Base-by-base conservation (phyloP, 257 asterid species). In the Jasminum sambac region DNA sequence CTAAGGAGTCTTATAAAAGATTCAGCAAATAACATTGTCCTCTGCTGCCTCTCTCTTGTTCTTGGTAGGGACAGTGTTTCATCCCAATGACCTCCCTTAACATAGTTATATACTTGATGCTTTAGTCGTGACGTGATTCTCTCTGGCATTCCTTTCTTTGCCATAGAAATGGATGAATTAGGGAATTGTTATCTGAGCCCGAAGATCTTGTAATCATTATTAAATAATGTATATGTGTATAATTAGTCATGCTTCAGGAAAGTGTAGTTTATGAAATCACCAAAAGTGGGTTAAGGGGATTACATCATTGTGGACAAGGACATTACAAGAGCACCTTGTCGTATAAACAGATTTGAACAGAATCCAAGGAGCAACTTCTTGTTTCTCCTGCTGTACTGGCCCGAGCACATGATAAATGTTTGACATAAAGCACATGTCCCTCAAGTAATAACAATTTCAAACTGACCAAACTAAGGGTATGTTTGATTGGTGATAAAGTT, bases 1-100 rank as follows among this genome's bases (percentile, higher is more conserved):
- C 36, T 21, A 19, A 55, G 36, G 14, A 7, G 3, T 13, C 23
- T 14, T 55, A 9, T 13, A 19, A 13, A 55, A 55, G 62, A 55
- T 23, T 55, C 62, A 55, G 62, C 34, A 55, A 55, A 55, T 55
- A 55, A 19, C 23, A 55, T 23, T 55, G 30, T 55, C 62, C 16
- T 3, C 62, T 55, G 62, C 62, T 55, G 62, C n/a, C 8, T 21
- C 7, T 55, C 62, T 55, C 14, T 21, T 14, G 3, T 55, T 55
- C 16, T 21, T 14, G 19, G n/a, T 23, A 55, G 4, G 1, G 34
- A 55, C 4, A 0, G 7, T 55, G 34, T 55, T 55, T 55, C 34
- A 55, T 55, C 13, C 8, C 6, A 23, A 13, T 21, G 62, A 30
- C 2, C 36, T 19, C 16, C 30, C 11, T 55, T 9, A 10, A 30